Evolutionary conservation across 805 yeast genomes (phyloP).

Genomic region (Kluyveromyces nonfermentans): DNA sequence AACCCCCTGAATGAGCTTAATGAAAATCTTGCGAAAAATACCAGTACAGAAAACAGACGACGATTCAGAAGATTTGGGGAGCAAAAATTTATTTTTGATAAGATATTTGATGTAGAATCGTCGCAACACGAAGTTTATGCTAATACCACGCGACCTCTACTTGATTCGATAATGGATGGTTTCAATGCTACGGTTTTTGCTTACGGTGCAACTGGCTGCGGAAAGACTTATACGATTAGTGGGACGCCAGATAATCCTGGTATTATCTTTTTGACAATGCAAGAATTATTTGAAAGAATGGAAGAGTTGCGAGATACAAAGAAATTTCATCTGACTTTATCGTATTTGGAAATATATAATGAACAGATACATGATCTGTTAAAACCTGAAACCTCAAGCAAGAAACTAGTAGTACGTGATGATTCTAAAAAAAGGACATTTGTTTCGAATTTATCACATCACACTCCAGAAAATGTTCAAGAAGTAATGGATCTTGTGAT

Average conservation of each 20-base stretch:
- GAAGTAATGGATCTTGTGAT: slow-evolving; percentile 74
- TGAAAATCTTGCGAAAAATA: slow-evolving; percentile 17
- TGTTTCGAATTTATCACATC: slow-evolving; percentile 62
- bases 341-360: slow-evolving; percentile 83
- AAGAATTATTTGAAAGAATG: slow-evolving; percentile 59
- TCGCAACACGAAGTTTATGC: slow-evolving; percentile 60
- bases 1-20: slow-evolving; percentile 40
- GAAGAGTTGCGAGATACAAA: slow-evolving; percentile 46
- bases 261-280: slow-evolving; percentile 66
- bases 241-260: slow-evolving; percentile 73
- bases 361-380: slow-evolving; percentile 79
- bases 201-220: slow-evolving; percentile 96
- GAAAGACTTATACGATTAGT: slow-evolving; percentile 87
- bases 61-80: slow-evolving; percentile 33
- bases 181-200: slow-evolving; percentile 89
- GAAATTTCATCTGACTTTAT: slow-evolving; percentile 49
- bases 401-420: slow-evolving; percentile 56
- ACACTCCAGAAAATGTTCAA: slow-evolving; percentile 50
- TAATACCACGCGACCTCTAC: slow-evolving; percentile 58
- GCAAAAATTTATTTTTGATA: slow-evolving; percentile 75
- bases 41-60: slow-evolving; percentile 10
- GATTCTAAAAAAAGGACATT: slow-evolving; percentile 51
- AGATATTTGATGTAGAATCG: slow-evolving; percentile 56
- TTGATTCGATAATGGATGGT: slow-evolving; percentile 73
- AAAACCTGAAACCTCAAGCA: slow-evolving; percentile 41